These are phyloP conservation scores for Thalassiosira profunda DNA, from an alignment of 108 stramenopile species.

Conservation along the genomic window DNA sequence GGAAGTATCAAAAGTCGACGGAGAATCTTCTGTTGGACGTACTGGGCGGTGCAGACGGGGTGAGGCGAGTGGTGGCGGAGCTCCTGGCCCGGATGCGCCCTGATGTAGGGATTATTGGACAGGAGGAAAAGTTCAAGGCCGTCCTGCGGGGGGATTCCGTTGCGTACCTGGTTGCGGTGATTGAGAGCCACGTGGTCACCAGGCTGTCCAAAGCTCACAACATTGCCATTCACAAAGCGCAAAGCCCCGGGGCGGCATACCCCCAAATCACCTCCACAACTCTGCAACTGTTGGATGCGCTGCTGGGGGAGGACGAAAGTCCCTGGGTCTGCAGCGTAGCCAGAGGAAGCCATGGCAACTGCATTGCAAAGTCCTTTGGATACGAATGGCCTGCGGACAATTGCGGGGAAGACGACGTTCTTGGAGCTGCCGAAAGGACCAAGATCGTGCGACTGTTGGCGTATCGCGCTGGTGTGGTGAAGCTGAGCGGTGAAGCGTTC, in stretches of 20 bases:
- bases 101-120: not conserved
- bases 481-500: conserved; percentile 9
- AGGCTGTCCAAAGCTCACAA: too few relatives aligned
- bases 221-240: too few relatives aligned
- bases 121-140: not conserved
- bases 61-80: not conserved
- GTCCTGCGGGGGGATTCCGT: conserved; percentile 3
- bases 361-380: too few relatives aligned
- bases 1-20: not conserved
- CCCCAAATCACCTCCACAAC: too few relatives aligned
- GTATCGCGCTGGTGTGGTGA: conserved; percentile 20
- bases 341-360: too few relatives aligned
- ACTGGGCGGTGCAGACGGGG: not conserved
- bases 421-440: not conserved
- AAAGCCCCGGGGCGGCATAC: too few relatives aligned
- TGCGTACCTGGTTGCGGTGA: not conserved
- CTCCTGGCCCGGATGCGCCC: not conserved
- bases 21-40: not conserved
- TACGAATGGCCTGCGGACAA: not conserved
- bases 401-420: not conserved
- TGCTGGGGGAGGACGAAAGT: too few relatives aligned
- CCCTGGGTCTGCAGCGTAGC: too few relatives aligned
- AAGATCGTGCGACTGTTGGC: conserved; percentile 5
- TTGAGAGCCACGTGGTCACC: not conserved
- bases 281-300: too few relatives aligned